Conservation (phyloP, 257 asterid species). For the Solanum chmielewskii region DNA sequence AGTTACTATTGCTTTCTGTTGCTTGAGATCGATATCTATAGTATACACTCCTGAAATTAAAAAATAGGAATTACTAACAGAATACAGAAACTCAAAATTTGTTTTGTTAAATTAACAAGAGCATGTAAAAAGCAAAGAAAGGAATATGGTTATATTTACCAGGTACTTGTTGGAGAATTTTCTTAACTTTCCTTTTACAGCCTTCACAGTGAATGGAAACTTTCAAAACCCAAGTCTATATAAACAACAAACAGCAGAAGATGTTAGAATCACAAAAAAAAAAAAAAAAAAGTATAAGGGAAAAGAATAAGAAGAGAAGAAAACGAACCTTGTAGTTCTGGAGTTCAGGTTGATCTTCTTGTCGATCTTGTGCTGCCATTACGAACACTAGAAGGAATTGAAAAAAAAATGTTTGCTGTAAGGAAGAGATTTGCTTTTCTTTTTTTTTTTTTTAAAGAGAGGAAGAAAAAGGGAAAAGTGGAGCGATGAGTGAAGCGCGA, state of each 20-base stretch:
- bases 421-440: background rate
- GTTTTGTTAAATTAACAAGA: background rate
- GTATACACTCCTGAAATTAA: constrained; percentile 30
- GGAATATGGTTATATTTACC: constrained; percentile 7
- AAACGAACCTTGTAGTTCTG: constrained; percentile 28
- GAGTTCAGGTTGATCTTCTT: constrained; percentile 8
- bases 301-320: background rate
- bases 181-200: constrained; percentile 58
- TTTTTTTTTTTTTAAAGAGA: background rate
- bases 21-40: constrained; percentile 49
- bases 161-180: constrained; percentile 34
- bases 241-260: background rate
- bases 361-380: constrained; percentile 34
- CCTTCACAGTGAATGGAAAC: constrained; percentile 76
- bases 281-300: background rate
- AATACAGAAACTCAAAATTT: background rate
- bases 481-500: background rate
- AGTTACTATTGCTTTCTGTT: constrained; percentile 44
- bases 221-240: constrained; percentile 43
- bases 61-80: background rate
- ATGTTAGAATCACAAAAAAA: background rate
- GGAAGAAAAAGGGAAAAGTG: background rate
- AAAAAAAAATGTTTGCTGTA: background rate
- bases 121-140: background rate
- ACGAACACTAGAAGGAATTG: background rate